Evolutionary conservation across 169 alveolate species (phyloP).

Genomic region (Plasmodium gonderi): DNA sequence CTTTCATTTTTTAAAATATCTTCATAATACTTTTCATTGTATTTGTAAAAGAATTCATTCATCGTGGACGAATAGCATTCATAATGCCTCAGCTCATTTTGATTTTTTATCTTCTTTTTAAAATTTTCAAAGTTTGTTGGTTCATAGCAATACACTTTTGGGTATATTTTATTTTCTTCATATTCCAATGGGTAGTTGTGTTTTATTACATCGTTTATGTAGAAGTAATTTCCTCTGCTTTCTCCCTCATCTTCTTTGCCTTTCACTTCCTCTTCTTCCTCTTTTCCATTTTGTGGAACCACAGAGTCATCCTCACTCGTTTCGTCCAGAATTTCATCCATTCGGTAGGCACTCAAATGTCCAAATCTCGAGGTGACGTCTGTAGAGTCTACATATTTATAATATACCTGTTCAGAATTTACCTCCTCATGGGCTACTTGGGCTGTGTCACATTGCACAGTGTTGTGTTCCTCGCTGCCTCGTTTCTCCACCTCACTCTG

Average conservation of each 20-base stretch:
- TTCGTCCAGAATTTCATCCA: constrained; percentile 44
- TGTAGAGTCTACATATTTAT: too few species aligned
- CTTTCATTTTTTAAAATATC: constrained; percentile 69
- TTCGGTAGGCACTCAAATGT: neutral
- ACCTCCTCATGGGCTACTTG: neutral
- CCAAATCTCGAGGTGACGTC: neutral
- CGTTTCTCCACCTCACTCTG: neutral
- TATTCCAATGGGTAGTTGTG: constrained; percentile 63
- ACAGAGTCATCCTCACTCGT: constrained; percentile 60
- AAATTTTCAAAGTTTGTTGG: constrained; percentile 61
- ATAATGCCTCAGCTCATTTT: constrained; percentile 73
- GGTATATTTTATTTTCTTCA: constrained; percentile 71
- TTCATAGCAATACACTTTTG: constrained; percentile 73
- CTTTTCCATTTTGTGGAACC: neutral
- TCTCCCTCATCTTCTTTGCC: neutral
- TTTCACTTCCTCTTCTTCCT: neutral
- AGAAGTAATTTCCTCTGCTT: constrained; percentile 9
- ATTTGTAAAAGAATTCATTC: constrained; percentile 68
- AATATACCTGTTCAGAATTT: neutral
- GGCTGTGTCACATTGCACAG: neutral
- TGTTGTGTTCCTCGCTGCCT: too few species aligned
- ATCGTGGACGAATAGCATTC: constrained; percentile 72
- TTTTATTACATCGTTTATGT: constrained; percentile 55
- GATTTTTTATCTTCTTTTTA: constrained; percentile 65
- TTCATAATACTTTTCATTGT: constrained; percentile 67